A percentile compares a stretch with the other conserved stretches of the same genome.
phyloP scores from a whole-genome alignment of 1,284 basidiomycete genomes.

The Veloboletus limbatus region DNA sequence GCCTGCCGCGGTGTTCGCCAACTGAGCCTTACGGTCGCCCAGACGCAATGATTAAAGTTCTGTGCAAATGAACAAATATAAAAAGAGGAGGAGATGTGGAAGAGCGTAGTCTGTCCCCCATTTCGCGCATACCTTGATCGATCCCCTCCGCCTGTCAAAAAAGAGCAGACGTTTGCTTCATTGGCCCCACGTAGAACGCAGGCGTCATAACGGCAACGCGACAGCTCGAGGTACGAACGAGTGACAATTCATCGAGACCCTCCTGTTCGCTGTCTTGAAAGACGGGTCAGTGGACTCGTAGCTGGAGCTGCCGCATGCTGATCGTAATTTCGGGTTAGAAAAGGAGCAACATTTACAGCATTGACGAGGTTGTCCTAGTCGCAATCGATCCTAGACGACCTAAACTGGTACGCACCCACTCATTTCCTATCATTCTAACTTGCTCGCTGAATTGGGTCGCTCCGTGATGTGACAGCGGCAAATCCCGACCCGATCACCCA shows the following conservation, averaged over 20 bases:
- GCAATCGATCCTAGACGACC: slow-evolving; percentile 4
- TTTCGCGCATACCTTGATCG: slow-evolving; percentile 17
- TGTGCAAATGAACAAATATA: slow-evolving; percentile 28
- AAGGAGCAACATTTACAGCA: background rate
- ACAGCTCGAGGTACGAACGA: slow-evolving; percentile 1
- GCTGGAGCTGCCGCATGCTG: slow-evolving; percentile 17
- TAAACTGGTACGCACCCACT: slow-evolving; percentile 33
- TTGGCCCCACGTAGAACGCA: slow-evolving; percentile 13
- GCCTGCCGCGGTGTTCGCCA: slow-evolving; percentile 30
- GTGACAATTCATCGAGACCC: slow-evolving; percentile 1
- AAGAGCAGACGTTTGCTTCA: background rate
- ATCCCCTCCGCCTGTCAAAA: slow-evolving; percentile 6
- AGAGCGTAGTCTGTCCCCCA: slow-evolving; percentile 13
- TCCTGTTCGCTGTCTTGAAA: slow-evolving; percentile 12
- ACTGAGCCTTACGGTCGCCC: slow-evolving; percentile 19
- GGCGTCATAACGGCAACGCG: slow-evolving; percentile 12
- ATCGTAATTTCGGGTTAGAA: slow-evolving; percentile 12
- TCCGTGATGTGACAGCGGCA: slow-evolving; percentile 42
- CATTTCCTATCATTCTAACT: slow-evolving; percentile 13
- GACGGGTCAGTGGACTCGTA: slow-evolving; percentile 20
- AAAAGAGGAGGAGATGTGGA: slow-evolving; percentile 20
- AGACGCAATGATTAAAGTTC: slow-evolving; percentile 35
- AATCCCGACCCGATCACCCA: slow-evolving; percentile 53
- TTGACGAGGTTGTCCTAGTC: background rate
- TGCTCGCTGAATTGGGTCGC: slow-evolving; percentile 31